phyloP scores from a whole-genome alignment of 176 grass and related monocot species.

The Ananas comosus region DNA sequence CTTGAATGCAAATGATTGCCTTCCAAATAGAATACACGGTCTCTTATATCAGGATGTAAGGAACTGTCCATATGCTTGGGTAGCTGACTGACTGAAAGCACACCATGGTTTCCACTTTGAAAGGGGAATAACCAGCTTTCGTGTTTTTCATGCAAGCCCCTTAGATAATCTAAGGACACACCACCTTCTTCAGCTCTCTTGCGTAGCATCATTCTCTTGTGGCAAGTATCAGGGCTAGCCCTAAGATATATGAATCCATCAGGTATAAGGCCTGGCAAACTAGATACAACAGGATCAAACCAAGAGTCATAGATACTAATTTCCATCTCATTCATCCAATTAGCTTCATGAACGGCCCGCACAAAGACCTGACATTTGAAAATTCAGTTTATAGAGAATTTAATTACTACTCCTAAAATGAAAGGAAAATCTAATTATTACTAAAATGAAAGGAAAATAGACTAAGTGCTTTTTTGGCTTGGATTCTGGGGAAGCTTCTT shows the following conservation, averaged over 20 bases:
- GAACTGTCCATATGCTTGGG: conserved; percentile 41
- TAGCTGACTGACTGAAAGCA: conserved; percentile 67
- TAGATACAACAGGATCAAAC: conserved; percentile 94
- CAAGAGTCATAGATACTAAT: conserved; percentile 97
- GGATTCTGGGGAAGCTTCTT: no score
- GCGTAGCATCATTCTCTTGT: conserved; percentile 80
- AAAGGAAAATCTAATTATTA: neutral
- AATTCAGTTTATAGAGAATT: neutral
- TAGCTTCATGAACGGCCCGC: conserved; percentile 90
- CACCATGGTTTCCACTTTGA: conserved; percentile 38
- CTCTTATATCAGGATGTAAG: conserved; percentile 65
- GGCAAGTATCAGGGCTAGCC: conserved; percentile 85
- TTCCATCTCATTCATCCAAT: conserved; percentile 99
- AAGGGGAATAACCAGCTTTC: conserved; percentile 87
- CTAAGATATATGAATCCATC: conserved; percentile 96
- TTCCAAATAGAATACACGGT: conserved; percentile 83
- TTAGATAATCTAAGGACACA: conserved; percentile 75
- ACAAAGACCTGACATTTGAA: conserved; percentile 61
- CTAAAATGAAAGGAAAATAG: no score
- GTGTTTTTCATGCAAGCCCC: conserved; percentile 93
- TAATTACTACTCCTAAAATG: neutral
- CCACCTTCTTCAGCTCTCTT: conserved; percentile 82
- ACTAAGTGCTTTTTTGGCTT: no score
- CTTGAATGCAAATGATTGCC: conserved; percentile 86
- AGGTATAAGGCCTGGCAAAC: conserved; percentile 79